Base-by-base conservation (phyloP, 2,329 filamentous ascomycete genomes). In the Colletotrichum filicis region DNA sequence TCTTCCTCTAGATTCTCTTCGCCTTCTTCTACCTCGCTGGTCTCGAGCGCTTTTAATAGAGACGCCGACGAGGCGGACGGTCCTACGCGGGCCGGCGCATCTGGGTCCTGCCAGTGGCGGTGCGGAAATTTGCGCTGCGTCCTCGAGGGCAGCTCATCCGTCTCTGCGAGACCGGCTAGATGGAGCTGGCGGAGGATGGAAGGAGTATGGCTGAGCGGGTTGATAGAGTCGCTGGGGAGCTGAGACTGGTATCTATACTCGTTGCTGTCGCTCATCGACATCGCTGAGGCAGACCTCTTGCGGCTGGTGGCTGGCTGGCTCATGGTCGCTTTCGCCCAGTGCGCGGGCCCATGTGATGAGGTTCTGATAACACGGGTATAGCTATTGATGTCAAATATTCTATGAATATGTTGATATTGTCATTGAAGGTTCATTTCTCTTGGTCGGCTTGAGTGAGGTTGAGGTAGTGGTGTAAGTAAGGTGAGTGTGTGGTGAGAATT, bases 201-300 rank as follows among this genome's bases (percentile, higher is more conserved):
- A 0, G 87, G 88, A 2, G 85, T 82, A 75, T 91, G 86, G 76
- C 88, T 90, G 76, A 87, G 72, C 22, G 89, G 89, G 77, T 91
- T 90, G 78, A 88, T 88, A 66, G 82, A 77, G 59, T 82, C 80
- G 16, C 76, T 74, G 1, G 80, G 82, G 16, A 81, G 77, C 22
- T 75, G 76, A 53, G 77, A 76, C 46, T 75, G 55, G 28, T 65
- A 58, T 11, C 64, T 22, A 5, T 24, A 26, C 49, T 55, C 68
- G 8, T 60, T 52, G 42, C n/a, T 63, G 55, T 68, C 24, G 42
- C 58, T 35, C 71, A 68, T 55, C 68, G 75, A 76, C 73, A 73
- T 59, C 66, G 67, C 68, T 8, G 77, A 78, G 28, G 68, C 35
- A 5, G 79, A 75, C 72, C 82, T 80, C 74, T 80, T 83, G 65